Evolutionary conservation across 495 filamentous ascomycete genomes (phyloP).

Genomic region (Lichenothelia convexa): DNA sequence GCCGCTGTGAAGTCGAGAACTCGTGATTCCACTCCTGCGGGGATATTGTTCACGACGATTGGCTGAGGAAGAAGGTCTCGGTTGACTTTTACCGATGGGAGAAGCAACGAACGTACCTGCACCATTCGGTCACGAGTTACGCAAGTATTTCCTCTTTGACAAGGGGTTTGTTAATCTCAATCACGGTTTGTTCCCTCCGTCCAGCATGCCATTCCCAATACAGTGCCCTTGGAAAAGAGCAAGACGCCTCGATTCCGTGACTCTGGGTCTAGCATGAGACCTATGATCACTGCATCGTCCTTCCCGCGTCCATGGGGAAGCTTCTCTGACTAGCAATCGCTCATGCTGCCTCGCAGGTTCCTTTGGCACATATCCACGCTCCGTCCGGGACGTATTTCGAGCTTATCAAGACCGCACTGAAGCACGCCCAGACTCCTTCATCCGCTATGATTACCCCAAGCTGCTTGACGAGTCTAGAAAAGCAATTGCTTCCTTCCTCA

Average conservation of each 20-base stretch:
- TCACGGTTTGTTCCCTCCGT: constrained; percentile 38
- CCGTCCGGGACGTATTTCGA: constrained; percentile 37
- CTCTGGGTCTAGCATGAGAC: no score
- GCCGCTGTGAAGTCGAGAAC: no score
- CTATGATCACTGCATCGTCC: no score
- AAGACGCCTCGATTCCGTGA: no score
- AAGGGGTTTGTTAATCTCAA: constrained; percentile 56
- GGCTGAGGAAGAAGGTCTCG: no score
- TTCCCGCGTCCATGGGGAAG: neutral
- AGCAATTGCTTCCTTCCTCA: constrained; percentile 43
- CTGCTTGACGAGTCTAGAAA: constrained; percentile 44
- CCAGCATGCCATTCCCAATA: neutral
- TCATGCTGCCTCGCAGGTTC: constrained; percentile 34
- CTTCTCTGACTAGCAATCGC: constrained; percentile 1
- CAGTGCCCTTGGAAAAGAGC: no score
- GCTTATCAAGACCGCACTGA: constrained; percentile 43
- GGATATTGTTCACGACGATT: no score
- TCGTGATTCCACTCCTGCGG: no score
- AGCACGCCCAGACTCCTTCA: constrained; percentile 49
- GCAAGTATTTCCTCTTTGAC: constrained; percentile 54
- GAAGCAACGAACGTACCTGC: constrained; percentile 11
- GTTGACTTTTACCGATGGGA: no score
- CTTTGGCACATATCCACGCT: constrained; percentile 54
- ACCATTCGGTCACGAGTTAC: constrained; percentile 41
- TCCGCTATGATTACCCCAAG: constrained; percentile 39